Evolutionary conservation across 805 yeast species (phyloP).

Genomic region (Saccharomycopsis babjevae): DNA sequence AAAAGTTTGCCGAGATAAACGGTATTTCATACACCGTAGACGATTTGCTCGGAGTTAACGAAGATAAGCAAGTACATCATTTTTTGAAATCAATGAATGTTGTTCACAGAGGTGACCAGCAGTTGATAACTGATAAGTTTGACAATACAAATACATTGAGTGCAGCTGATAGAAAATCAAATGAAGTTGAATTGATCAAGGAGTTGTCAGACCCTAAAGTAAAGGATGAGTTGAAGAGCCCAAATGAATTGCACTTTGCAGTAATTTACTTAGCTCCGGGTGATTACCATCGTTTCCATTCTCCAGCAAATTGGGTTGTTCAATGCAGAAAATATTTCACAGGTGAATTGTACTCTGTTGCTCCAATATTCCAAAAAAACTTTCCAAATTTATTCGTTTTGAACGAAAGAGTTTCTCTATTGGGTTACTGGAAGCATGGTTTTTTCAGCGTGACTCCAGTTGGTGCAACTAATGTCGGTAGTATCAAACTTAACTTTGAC

Average conservation of each 20-base stretch:
- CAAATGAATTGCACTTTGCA: constrained; percentile 63
- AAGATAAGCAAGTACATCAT: constrained; percentile 33
- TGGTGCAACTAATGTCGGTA: constrained; percentile 98
- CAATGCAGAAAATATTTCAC: constrained; percentile 88
- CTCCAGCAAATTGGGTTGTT: constrained; percentile 94
- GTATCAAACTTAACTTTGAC: constrained; percentile 86
- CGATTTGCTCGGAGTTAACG: constrained; percentile 50
- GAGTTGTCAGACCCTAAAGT: constrained; percentile 21
- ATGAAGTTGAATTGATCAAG: constrained; percentile 3
- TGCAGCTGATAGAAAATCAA: constrained; percentile 13
- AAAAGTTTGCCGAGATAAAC: constrained; percentile 67
- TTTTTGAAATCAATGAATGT: constrained; percentile 37
- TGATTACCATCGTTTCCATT: constrained; percentile 93
- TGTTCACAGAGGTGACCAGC: constrained; percentile 56
- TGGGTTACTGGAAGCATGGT: constrained; percentile 96
- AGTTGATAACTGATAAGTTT: constrained; percentile 18
- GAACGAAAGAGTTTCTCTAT: constrained; percentile 88
- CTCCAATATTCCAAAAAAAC: constrained; percentile 83
- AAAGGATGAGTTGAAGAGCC: background rate
- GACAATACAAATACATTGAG: constrained; percentile 11
- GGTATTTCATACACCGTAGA: constrained; percentile 65
- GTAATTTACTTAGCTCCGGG: constrained; percentile 97
- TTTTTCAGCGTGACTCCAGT: constrained; percentile 98
- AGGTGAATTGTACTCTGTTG: constrained; percentile 87
- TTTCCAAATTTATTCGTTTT: constrained; percentile 79